A percentile compares a stretch with the other conserved stretches of the same genome.
Conservation (phyloP, 2,329 filamentous ascomycete genomes). For the Sarocladium strictum region DNA sequence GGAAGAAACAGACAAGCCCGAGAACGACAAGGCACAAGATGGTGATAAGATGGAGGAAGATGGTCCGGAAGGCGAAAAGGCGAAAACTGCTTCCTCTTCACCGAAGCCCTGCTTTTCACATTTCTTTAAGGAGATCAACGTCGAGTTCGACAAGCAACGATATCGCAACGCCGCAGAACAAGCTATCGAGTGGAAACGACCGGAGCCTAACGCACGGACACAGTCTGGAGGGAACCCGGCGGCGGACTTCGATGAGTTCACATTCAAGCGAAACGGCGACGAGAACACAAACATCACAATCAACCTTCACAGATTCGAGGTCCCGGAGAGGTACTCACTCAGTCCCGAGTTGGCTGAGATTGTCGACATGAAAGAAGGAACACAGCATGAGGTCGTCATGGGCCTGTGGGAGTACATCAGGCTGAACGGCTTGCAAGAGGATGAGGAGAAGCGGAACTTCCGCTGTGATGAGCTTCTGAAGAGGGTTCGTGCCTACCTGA, state of each 20-base stretch:
- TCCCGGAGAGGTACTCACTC: slow-evolving; percentile 76
- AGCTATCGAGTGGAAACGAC: slow-evolving; percentile 81
- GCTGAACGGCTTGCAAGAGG: slow-evolving; percentile 78
- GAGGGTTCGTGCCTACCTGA: slow-evolving; percentile 49
- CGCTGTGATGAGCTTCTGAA: slow-evolving; percentile 80
- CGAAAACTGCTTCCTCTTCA: slow-evolving; percentile 14
- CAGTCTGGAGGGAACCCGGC: slow-evolving; percentile 33
- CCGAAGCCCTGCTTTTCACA: slow-evolving; percentile 58
- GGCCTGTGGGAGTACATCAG: slow-evolving; percentile 95
- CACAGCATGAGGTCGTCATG: slow-evolving; percentile 81
- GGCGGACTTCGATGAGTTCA: slow-evolving; percentile 81
- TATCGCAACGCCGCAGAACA: slow-evolving; percentile 49
- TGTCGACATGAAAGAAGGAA: slow-evolving; percentile 80
- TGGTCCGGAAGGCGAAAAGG: slow-evolving; percentile 16
- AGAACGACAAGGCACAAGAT: slow-evolving; percentile 30
- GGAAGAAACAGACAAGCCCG: slow-evolving; percentile 44
- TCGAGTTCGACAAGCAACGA: slow-evolving; percentile 63
- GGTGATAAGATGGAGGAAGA: slow-evolving; percentile 19
- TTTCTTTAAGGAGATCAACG: slow-evolving; percentile 75
- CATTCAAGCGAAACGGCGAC: slow-evolving; percentile 87
- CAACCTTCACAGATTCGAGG: slow-evolving; percentile 78
- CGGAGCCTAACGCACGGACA: slow-evolving; percentile 50
- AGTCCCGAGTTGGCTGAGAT: slow-evolving; percentile 76
- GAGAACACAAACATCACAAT: slow-evolving; percentile 89
- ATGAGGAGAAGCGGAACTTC: slow-evolving; percentile 90